Percentiles rank a stretch among this genome's conserved stretches.
Evolutionary conservation across 495 filamentous ascomycete species (phyloP).

Genomic region (Thozetella sp.): DNA sequence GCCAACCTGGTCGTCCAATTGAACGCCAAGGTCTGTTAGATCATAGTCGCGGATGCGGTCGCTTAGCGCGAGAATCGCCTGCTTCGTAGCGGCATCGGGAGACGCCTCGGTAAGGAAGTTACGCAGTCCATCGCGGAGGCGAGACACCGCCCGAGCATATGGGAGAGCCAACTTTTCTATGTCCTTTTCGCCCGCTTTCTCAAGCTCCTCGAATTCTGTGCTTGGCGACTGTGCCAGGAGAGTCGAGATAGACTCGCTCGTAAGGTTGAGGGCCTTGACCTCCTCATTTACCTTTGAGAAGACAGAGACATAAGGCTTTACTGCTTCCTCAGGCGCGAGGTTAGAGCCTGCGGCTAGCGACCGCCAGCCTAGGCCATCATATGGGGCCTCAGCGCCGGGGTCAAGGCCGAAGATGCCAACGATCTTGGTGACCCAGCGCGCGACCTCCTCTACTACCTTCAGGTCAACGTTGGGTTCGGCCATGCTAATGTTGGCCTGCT

Average conservation of each 20-base stretch:
- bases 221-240: constrained; percentile 35
- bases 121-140: constrained; percentile 69
- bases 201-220: constrained; percentile 40
- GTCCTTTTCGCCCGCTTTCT: constrained; percentile 37
- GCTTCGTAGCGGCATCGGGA: constrained; percentile 52
- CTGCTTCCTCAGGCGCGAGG: constrained; percentile 38
- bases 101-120: constrained; percentile 55
- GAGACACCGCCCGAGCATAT: constrained; percentile 64
- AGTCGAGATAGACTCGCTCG: constrained; percentile 21
- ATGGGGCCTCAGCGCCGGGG: constrained; percentile 55
- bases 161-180: constrained; percentile 59
- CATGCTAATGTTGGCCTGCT: constrained; percentile 74
- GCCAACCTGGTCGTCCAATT: constrained; percentile 78
- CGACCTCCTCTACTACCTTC: constrained; percentile 59
- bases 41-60: constrained; percentile 80
- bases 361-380: constrained; percentile 79
- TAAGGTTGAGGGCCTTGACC: constrained; percentile 33
- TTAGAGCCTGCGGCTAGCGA: constrained; percentile 60
- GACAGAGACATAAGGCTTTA: constrained; percentile 44
- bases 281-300: constrained; percentile 38
- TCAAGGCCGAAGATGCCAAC: constrained; percentile 87
- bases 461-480: constrained; percentile 47
- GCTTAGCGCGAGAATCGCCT: constrained; percentile 66
- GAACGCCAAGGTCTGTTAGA: constrained; percentile 78
- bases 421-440: constrained; percentile 81